Evolutionary conservation across 192 early-diverging fungal species (phyloP).

Genomic region (Coemansia sp.): DNA sequence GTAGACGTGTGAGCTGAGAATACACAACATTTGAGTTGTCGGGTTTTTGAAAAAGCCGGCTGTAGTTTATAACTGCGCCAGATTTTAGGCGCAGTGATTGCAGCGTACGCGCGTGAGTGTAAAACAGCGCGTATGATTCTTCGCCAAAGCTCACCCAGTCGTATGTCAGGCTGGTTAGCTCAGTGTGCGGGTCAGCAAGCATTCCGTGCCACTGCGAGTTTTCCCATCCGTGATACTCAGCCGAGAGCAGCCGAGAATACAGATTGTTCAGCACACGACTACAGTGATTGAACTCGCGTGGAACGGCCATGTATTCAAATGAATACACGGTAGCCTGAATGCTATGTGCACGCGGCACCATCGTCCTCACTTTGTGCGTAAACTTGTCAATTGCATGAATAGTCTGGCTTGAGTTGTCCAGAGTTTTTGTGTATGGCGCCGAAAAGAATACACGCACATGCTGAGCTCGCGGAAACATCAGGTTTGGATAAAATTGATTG

Average conservation of each 20-base stretch:
- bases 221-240: neutral
- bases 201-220: neutral
- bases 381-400: neutral
- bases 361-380: neutral
- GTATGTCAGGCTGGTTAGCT: neutral
- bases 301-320: neutral
- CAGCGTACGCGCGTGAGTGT: neutral
- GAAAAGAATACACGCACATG: neutral
- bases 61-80: neutral
- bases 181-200: neutral
- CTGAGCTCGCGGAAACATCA: neutral
- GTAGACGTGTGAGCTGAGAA: neutral
- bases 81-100: neutral
- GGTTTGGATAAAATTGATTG: neutral
- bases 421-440: neutral
- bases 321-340: neutral
- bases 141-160: conserved; percentile 1
- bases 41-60: neutral
- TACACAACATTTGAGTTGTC: neutral
- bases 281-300: neutral
- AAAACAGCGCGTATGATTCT: neutral
- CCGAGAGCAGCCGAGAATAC: neutral
- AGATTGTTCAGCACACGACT: conserved; percentile 1
- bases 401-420: neutral
- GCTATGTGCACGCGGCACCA: neutral